These are phyloP conservation scores for Trichoderma asperellum DNA, from an alignment of 2,329 filamentous ascomycete species.

Conservation along the genomic window DNA sequence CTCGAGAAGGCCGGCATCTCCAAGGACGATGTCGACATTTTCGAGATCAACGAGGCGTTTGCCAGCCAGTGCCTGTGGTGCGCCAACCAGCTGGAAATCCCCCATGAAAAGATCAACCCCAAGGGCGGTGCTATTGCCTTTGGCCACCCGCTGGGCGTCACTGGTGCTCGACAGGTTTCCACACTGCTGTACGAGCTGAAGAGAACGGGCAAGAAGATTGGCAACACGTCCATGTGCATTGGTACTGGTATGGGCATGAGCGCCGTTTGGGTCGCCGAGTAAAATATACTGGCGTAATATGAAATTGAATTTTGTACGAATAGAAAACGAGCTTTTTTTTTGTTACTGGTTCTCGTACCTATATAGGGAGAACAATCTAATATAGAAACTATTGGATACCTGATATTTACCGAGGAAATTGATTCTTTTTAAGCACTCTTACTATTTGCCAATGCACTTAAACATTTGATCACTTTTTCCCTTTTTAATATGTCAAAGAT, in stretches of 20 bases:
- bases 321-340: slow-evolving; percentile 8
- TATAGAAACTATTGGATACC: slow-evolving; percentile 7
- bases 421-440: neutral
- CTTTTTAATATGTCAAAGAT: neutral
- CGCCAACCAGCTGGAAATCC: slow-evolving; percentile 82
- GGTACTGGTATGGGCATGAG: slow-evolving; percentile 99
- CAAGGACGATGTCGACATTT: slow-evolving; percentile 93
- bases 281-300: slow-evolving; percentile 39
- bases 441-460: too few relatives aligned
- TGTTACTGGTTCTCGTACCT: neutral
- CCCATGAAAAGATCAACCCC: slow-evolving; percentile 88
- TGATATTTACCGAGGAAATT: neutral
- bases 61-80: slow-evolving; percentile 95
- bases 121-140: slow-evolving; percentile 97
- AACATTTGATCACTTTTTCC: neutral
- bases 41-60: slow-evolving; percentile 99
- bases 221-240: slow-evolving; percentile 94
- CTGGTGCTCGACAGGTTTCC: slow-evolving; percentile 89
- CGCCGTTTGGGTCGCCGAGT: slow-evolving; percentile 93
- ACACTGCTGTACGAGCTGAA: slow-evolving; percentile 89
- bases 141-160: slow-evolving; percentile 92
- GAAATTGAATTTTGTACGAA: slow-evolving; percentile 15
- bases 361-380: neutral
- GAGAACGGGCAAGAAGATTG: slow-evolving; percentile 81
- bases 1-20: slow-evolving; percentile 84